Evolutionary conservation across 768 basidiomycete genomes (phyloP), one percentile per base, ranked within the genome.

Genomic region (Pisolithus microcarpus): DNA sequence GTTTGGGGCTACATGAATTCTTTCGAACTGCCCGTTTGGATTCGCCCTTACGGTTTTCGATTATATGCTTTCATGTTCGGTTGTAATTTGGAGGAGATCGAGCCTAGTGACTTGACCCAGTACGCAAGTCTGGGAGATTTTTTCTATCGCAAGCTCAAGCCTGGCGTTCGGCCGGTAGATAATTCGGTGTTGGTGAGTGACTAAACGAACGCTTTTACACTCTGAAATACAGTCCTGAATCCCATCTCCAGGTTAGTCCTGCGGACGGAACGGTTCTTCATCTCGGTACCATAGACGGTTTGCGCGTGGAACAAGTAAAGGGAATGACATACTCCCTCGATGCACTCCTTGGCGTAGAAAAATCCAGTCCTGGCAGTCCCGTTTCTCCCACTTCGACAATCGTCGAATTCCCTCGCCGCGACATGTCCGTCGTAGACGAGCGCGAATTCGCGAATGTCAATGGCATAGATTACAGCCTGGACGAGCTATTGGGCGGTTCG

Each of bases 1-100:
- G 69, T 98, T 5, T 98, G 95, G 93, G 96, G 96, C 6, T 94
- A 93, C 67, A 61, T 98, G 54, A 99, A 97, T 72, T 88, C 87
- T 1, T 76, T 94, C 55, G 87, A 92, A 59, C 80, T 99, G 5
- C 96, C 96, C 28, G 75, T 94, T 53, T 99, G 93, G 94, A 78
- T 92, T 69, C 78, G 96, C n/a, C 93, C 93, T 4, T 81, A 82
- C 62, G 90, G 94, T 36, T 82, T 93, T 72, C 80, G 81, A 52
- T 61, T 94, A 44, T 99, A 97, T 64, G 80, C 91, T 16, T 80
- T 72, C 59, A 75, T 82, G n/a, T 99, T 99, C 61, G 91, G 91
- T 23, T 96, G 93, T 73, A 86, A 97, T 73, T 76, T 99, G 53
- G 82, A 90, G 52, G 96, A 99, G 66, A 84, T 91, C 11, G 91